Percentiles rank a stretch among this genome's conserved stretches.
Evolutionary conservation across 225 moss, liverwort and hornwort genomes (phyloP).

Genomic region (Pseudoscleropodium purum): DNA sequence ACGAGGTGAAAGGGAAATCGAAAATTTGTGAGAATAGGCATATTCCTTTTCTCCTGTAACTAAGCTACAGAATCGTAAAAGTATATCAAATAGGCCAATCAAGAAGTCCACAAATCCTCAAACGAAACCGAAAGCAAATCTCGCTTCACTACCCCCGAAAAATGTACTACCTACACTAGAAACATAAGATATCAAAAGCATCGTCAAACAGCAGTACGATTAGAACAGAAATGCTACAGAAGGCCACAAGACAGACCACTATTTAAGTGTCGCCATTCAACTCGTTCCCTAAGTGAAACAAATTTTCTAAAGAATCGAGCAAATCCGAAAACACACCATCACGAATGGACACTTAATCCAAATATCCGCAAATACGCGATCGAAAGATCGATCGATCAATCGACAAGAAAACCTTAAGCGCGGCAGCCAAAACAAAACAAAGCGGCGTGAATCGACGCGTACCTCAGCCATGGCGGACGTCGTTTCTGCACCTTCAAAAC

Average conservation of each 20-base stretch:
- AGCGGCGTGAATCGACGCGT: neutral
- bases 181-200: neutral
- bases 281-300: neutral
- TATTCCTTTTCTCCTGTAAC: neutral
- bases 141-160: neutral
- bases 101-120: neutral
- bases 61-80: neutral
- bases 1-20: neutral
- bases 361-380: neutral
- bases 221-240: neutral
- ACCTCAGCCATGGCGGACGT: constrained; percentile 35
- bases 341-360: neutral
- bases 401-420: neutral
- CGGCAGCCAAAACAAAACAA: neutral
- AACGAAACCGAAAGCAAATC: neutral
- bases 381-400: neutral
- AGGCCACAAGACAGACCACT: neutral
- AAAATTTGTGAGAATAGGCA: neutral
- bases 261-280: neutral
- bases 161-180: neutral
- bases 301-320: neutral
- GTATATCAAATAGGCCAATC: neutral
- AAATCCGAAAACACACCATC: neutral
- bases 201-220: neutral
- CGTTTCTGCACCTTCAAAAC: neutral